Evolutionary conservation across 2,329 filamentous ascomycete genomes (phyloP), one percentile per base, ranked within the genome.

Genomic region (Seiridium cupressi): DNA sequence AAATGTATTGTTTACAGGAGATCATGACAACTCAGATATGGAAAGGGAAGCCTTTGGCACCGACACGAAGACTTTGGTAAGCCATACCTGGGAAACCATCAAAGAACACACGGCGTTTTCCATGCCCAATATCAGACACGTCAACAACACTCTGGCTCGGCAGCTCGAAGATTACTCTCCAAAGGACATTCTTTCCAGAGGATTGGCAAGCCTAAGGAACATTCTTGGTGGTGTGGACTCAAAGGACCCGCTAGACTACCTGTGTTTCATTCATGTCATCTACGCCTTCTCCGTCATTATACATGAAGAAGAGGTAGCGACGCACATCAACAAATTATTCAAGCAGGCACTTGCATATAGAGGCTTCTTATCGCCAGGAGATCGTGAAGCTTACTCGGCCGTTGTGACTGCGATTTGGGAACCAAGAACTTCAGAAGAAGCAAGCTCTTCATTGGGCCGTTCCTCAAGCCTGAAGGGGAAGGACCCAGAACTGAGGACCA

Each of bases 261-360:
- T 85, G 1, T 84, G 81, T 66, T 80, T 85, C 61, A 67, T 84
- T 38, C 82, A 85, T 59, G 63, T 85, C 26, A 72, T 80, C 32
- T 84, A 83, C 63, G 79, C 81, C 10, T 74, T 84, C 44, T 82
- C 78, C 3, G 64, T 83, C 8, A 73, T 81, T 11, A 66, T 81
- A 4, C 75, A 81, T 58, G 78, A 77, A 64, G 73, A 77, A 55
- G 74, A 77, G 36, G 70, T 77, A 4, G 54, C 66, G 9, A 61
- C 60, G 6, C 74, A 73, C 54, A 76, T 73, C 32, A 71, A 68
- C 13, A 68, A 74, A 13, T 70, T 85, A 6, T 85, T 83, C 63
- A 65, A 69, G 1, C 82, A 84, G 65, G 77, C 79, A 6, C 65
- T 82, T 26, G 69, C 72, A 7, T 85, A 84, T 64, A 68, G 73